Evolutionary conservation across 208 protist genomes (phyloP), one percentile per base, ranked within the genome.

Genomic region (Crithidia expoeki): DNA sequence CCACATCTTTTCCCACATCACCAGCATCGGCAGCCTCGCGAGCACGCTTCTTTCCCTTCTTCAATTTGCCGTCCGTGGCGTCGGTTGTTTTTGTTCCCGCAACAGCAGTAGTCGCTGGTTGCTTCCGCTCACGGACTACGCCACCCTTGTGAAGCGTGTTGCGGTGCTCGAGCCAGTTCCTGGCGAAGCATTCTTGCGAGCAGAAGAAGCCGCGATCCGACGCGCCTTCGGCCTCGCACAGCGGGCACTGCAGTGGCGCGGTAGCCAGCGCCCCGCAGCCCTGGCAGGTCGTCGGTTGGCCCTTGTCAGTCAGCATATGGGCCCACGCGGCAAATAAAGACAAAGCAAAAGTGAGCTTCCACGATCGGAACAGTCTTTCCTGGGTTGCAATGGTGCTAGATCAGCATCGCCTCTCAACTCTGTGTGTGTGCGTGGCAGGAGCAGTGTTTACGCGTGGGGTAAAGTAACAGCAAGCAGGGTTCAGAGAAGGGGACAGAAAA

Each of bases 141-240:
- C 83, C 85, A 19, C 80, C 83, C 66, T 83, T 86, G 70, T 96
- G 91, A 19, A 84, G 69, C 21, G 83, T 83, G 49, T 86, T 67
- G 30, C 91, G 88, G 74, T 96, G 91, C 34, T 68, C 50, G 4
- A 90, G 55, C 89, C 91, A 96, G 64, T 93, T 82, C 55, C 73
- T 69, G 12, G 89, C 89, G 58, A 96, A 96, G 69, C 91, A 96
- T 60, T 80, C 70, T 73, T 96, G 91, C 4, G 72, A 63, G 70
- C 91, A 96, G 74, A 89, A 96, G 74, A 89, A 94, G n/a, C 89
- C 91, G 53, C 74, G 72, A 25, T 85, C 70, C 27, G 78, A 85
- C 47, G 53, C 61, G 28, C 46, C 56, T 64, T 94, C 83, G 0
- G 91, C 91, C 52, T 96, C 84, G 71, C 91, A 96, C 25, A 96